These are phyloP conservation scores for Colletotrichum brevisporum DNA, from an alignment of 2,329 filamentous ascomycete genomes.

Conservation along the genomic window DNA sequence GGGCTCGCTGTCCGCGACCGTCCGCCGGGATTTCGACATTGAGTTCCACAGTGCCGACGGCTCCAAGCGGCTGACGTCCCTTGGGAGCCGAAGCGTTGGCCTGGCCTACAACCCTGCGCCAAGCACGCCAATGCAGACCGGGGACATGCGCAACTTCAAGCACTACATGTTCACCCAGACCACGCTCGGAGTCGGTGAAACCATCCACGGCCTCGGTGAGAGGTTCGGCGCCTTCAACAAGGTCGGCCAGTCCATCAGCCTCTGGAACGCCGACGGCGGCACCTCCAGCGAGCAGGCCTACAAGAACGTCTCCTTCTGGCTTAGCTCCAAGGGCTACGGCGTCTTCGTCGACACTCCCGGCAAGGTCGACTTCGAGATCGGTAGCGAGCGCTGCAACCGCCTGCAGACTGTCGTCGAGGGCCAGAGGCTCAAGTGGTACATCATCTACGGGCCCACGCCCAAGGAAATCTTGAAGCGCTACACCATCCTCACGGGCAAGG, in stretches of 20 bases:
- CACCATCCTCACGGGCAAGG: slow-evolving; percentile 75
- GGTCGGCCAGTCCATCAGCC: slow-evolving; percentile 77
- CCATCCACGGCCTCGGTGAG: slow-evolving; percentile 81
- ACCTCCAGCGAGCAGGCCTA: slow-evolving; percentile 80
- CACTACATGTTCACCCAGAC: slow-evolving; percentile 72
- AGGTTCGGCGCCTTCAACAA: slow-evolving; percentile 84
- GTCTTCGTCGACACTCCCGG: slow-evolving; percentile 81
- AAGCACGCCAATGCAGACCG: slow-evolving; percentile 52
- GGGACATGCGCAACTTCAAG: slow-evolving; percentile 58
- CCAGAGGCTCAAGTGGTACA: slow-evolving; percentile 80
- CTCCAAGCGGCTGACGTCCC: slow-evolving; percentile 53
- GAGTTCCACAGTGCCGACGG: slow-evolving; percentile 55
- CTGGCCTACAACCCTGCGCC: slow-evolving; percentile 54
- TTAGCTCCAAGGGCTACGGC: slow-evolving; percentile 81
- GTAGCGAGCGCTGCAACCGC: slow-evolving; percentile 79
- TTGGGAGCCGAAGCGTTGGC: slow-evolving; percentile 56
- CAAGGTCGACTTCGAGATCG: slow-evolving; percentile 79
- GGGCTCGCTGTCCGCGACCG: slow-evolving; percentile 53
- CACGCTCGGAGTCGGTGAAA: slow-evolving; percentile 71
- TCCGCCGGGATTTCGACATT: slow-evolving; percentile 55
- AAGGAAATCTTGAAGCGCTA: slow-evolving; percentile 81
- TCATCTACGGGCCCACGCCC: slow-evolving; percentile 79
- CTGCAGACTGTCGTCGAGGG: slow-evolving; percentile 79
- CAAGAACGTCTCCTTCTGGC: slow-evolving; percentile 79
- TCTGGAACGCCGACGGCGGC: slow-evolving; percentile 76